A percentile compares a stretch with the other conserved stretches of the same genome.
These are phyloP conservation scores for Catunica adiposa DNA, from an alignment of 2,329 filamentous ascomycete genomes.

Conservation along the genomic window DNA sequence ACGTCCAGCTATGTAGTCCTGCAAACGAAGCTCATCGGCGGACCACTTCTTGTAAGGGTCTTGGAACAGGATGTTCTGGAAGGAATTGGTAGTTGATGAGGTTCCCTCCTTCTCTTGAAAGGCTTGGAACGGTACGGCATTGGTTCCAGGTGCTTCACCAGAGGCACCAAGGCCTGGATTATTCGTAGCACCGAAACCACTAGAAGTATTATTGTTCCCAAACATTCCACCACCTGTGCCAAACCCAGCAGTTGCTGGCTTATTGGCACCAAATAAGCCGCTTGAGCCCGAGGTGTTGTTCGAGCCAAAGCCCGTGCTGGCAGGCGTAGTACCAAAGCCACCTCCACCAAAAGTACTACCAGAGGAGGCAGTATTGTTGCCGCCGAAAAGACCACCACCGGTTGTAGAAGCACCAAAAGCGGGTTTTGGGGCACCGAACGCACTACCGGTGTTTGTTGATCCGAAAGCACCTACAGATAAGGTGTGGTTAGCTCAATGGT, in stretches of 20 bases:
- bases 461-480: slow-evolving; percentile 10
- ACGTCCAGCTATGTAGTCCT: slow-evolving; percentile 77
- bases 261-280: slow-evolving; percentile 38
- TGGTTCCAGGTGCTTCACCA: slow-evolving; percentile 52
- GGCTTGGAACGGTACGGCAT: slow-evolving; percentile 49
- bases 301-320: slow-evolving; percentile 22
- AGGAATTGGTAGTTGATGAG: slow-evolving; percentile 40
- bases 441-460: slow-evolving; percentile 20
- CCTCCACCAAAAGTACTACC: slow-evolving; percentile 26
- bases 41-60: slow-evolving; percentile 79
- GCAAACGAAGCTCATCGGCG: slow-evolving; percentile 65
- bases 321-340: slow-evolving; percentile 29
- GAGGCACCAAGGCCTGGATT: slow-evolving; percentile 36
- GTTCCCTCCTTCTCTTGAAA: slow-evolving; percentile 57
- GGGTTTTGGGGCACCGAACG: slow-evolving; percentile 30
- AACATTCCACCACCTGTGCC: slow-evolving; percentile 29
- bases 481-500: not conserved
- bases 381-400: slow-evolving; percentile 22
- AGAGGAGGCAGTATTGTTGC: slow-evolving; percentile 24
- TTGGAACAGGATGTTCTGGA: slow-evolving; percentile 66
- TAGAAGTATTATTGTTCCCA: slow-evolving; percentile 22
- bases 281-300: slow-evolving; percentile 20
- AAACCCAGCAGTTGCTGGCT: slow-evolving; percentile 27
- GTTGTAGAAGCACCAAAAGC: slow-evolving; percentile 35
- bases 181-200: slow-evolving; percentile 26